These are phyloP conservation scores for Pythium chondricola DNA, from an alignment of 352 stramenopile genomes.

Conservation along the genomic window DNA sequence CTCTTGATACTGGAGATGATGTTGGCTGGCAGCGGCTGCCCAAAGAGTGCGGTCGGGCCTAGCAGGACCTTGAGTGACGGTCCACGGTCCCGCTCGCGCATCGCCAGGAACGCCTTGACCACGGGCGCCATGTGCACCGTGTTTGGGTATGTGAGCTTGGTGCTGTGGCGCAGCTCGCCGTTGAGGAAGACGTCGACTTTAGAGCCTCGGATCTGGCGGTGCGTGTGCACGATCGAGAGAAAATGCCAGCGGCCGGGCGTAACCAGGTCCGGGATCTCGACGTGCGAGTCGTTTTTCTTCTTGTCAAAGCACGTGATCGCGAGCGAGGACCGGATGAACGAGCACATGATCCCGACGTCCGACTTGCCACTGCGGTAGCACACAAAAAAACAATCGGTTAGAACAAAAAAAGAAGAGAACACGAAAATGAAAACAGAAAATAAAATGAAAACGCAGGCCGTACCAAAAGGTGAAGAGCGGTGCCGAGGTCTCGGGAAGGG, in stretches of 20 bases:
- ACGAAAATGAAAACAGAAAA: neutral
- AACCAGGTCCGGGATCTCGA: constrained; percentile 64
- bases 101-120: constrained; percentile 71
- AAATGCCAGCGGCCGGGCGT: constrained; percentile 73
- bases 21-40: constrained; percentile 26
- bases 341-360: constrained; percentile 72
- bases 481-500: constrained; percentile 54
- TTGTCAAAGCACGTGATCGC: constrained; percentile 82
- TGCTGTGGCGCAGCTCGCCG: constrained; percentile 59
- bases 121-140: constrained; percentile 68
- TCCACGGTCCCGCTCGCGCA: constrained; percentile 64
- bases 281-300: constrained; percentile 80
- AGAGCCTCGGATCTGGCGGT: constrained; percentile 75
- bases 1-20: constrained; percentile 31
- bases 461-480: constrained; percentile 79
- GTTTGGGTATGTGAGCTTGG: constrained; percentile 74
- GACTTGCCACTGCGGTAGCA: constrained; percentile 42
- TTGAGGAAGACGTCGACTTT: constrained; percentile 82
- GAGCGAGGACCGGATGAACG: constrained; percentile 67
- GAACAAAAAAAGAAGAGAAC: constrained; percentile 3
- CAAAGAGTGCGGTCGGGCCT: constrained; percentile 39
- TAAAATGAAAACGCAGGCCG: neutral
- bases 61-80: constrained; percentile 56
- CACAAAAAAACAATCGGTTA: neutral
- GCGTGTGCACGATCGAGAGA: constrained; percentile 78